These are phyloP conservation scores for Suaeda aralocaspica DNA, from an alignment of 148 eudicot species.

Conservation along the genomic window DNA sequence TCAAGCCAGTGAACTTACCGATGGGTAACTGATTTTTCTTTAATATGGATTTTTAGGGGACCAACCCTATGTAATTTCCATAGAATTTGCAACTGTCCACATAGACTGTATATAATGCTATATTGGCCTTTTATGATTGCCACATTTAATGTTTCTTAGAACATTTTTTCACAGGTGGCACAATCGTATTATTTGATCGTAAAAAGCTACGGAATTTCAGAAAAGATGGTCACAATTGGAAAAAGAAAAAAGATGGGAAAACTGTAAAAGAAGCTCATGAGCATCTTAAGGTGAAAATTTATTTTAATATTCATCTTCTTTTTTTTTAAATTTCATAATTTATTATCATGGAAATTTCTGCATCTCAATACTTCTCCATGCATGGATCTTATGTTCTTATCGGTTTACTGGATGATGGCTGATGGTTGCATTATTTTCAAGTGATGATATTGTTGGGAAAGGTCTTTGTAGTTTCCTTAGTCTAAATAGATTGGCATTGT, in stretches of 20 bases:
- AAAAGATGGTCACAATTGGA: conserved; percentile 95
- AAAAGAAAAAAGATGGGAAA: conserved; percentile 91
- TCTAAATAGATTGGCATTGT: too few species aligned
- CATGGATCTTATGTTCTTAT: not conserved
- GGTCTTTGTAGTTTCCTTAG: not conserved
- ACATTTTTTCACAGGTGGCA: conserved; percentile 55
- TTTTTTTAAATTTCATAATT: not conserved
- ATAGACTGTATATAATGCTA: not conserved
- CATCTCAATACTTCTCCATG: not conserved
- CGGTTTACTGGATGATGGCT: not conserved
- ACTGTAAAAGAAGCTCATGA: conserved; percentile 99
- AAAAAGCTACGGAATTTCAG: conserved; percentile 88
- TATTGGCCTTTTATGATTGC: not conserved
- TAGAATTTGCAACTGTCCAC: not conserved
- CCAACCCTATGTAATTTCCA: too few species aligned
- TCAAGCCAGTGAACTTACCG: conserved; percentile 86
- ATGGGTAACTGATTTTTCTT: conserved; percentile 36
- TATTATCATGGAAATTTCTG: not conserved
- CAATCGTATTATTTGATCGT: conserved; percentile 80
- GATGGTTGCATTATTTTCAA: not conserved
- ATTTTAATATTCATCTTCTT: not conserved
- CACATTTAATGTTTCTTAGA: not conserved
- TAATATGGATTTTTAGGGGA: not conserved
- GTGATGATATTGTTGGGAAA: not conserved
- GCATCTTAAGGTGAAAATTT: conserved; percentile 72